Evolutionary conservation across 2,329 filamentous ascomycete species (phyloP), one percentile per base, ranked within the genome.

Genomic region (Ophiostoma sp.): DNA sequence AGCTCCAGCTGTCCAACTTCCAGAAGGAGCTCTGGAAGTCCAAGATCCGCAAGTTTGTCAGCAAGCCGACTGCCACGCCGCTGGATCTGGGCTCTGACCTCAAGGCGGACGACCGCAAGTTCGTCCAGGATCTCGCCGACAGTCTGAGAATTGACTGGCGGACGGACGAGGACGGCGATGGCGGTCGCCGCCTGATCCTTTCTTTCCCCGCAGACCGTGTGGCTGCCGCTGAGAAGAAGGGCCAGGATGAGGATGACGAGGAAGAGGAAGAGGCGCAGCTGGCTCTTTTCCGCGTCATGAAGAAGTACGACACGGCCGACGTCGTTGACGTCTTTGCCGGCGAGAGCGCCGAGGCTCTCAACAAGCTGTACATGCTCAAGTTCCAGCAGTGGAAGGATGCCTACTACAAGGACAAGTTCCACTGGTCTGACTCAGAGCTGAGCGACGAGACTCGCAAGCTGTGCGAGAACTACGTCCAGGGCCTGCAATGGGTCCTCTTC

Each of bases 381-480:
- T 98, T 98, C 80, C 86, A 90, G 75, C 89, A 91, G 73, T 99
- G 96, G 96, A 99, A 98, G 84, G 91, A 97, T 81, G 91, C 93
- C 75, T 97, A 99, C 83, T 99, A 99, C 82, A 86, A 89, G 76
- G 89, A 90, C 73, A 99, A 98, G 81, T 98, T 98, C 77, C 84
- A 91, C 39, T 99, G 95, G 94, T 90, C 91, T 19, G 85, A 92
- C 12, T 91, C 94, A 66, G 92, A 93, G 78, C 91, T 95, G 76
- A 90, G 84, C 22, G 78, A 90, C 55, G 94, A 97, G 81, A 87
- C 98, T 79, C 91, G 86, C 71, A 91, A 92, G 76, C 86, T 99
- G 75, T 92, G 93, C 33, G 94, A 98, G 82, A 99, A 98, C 82
- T 99, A 99, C 79, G 94, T 99, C 7, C 93, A 99, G 83, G 96